A percentile compares a stretch with the other conserved stretches of the same genome.
Evolutionary conservation across 352 stramenopile genomes (phyloP).

Genomic region (Chrysophaeum taylorii): DNA sequence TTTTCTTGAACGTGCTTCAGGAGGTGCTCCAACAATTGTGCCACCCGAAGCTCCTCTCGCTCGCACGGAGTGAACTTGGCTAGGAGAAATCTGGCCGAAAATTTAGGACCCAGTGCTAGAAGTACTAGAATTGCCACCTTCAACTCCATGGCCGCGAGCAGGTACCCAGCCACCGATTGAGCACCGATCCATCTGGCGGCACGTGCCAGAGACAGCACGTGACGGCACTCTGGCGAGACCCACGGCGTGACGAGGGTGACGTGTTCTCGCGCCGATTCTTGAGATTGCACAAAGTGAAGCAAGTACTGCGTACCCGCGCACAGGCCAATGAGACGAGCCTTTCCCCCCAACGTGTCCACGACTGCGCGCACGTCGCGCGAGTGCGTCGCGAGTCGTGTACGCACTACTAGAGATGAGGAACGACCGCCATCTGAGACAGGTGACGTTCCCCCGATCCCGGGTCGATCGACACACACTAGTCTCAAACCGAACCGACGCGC

Average conservation of each 20-base stretch:
- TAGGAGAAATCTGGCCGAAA: not conserved
- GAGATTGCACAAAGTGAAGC: not conserved
- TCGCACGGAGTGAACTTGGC: not conserved
- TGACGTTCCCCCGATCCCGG: not conserved
- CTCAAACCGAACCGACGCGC: no score
- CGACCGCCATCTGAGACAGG: not conserved
- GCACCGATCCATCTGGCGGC: not conserved
- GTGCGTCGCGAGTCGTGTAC: not conserved
- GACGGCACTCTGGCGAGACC: slow-evolving; percentile 1
- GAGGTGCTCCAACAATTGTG: not conserved
- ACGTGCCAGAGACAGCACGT: not conserved
- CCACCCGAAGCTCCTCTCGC: not conserved
- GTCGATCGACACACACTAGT: not conserved
- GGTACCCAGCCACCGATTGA: not conserved
- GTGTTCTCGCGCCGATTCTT: not conserved
- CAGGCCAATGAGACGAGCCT: not conserved
- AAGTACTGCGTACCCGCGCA: not conserved
- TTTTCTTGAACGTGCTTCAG: not conserved
- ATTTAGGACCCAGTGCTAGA: not conserved
- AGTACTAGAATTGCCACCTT: not conserved
- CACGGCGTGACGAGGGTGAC: slow-evolving; percentile 1
- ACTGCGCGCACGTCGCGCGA: not conserved
- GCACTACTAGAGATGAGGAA: not conserved
- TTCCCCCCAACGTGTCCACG: not conserved
- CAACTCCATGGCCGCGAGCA: not conserved